Evolutionary conservation across 371 early-diverging fungal species (phyloP).

Genomic region (Syncephalastrum monosporum): DNA sequence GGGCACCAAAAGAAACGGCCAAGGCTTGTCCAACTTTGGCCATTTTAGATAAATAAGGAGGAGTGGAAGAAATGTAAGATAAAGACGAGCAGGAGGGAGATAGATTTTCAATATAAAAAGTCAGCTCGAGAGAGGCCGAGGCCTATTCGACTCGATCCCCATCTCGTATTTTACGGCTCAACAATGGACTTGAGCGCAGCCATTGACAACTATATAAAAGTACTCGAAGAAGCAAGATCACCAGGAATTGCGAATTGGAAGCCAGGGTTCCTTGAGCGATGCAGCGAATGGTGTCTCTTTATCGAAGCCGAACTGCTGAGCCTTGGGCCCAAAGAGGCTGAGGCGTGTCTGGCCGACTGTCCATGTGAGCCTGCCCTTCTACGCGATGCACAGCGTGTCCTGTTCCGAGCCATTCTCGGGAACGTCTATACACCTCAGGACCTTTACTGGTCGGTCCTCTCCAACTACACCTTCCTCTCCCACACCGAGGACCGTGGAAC

Average conservation of each 20-base stretch:
- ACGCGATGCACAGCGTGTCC: constrained; percentile 21
- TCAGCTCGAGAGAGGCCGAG: no score
- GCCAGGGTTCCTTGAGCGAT: constrained; percentile 21
- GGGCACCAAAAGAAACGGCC: constrained; percentile 44
- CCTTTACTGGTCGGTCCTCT: constrained; percentile 25
- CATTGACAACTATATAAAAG: constrained; percentile 21
- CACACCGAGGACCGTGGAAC: no score
- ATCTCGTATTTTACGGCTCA: no score
- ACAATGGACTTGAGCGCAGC: background rate
- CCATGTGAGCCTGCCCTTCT: constrained; percentile 12
- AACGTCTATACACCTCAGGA: constrained; percentile 22
- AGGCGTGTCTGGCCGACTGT: background rate
- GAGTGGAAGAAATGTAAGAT: no score
- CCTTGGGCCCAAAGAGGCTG: constrained; percentile 8
- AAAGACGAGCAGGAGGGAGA: no score
- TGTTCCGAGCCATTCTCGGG: constrained; percentile 25
- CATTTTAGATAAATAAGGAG: constrained; percentile 12
- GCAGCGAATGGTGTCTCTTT: constrained; percentile 28
- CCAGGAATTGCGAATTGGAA: constrained; percentile 27
- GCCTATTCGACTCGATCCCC: no score
- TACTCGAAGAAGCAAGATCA: constrained; percentile 21
- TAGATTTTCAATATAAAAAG: no score
- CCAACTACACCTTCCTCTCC: constrained; percentile 22
- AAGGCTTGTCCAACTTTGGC: constrained; percentile 34
- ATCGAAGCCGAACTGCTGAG: constrained; percentile 34